Percentiles rank a stretch among this genome's conserved stretches.
phyloP scores from a whole-genome alignment of 2,329 filamentous ascomycete species.

The Polytolypa hystricis region DNA sequence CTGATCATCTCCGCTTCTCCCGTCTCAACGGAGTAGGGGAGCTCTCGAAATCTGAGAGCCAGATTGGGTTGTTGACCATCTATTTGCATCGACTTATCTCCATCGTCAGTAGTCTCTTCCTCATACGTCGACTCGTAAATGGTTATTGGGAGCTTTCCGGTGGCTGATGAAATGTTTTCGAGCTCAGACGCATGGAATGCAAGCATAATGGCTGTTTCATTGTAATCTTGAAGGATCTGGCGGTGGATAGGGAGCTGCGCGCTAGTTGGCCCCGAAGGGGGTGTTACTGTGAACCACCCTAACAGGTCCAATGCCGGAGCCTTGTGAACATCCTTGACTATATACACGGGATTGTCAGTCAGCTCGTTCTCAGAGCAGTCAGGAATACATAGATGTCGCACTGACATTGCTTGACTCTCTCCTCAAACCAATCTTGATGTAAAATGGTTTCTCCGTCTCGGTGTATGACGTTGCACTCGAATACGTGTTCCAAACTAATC shows the following conservation, averaged over 20 bases:
- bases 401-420: conserved; percentile 76
- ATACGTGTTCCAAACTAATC: conserved; percentile 86
- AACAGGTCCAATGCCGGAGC: conserved; percentile 72
- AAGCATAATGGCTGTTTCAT: conserved; percentile 78
- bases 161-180: conserved; percentile 43
- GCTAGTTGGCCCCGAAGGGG: conserved; percentile 57
- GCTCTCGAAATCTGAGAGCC: conserved; percentile 65
- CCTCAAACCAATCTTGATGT: conserved; percentile 60
- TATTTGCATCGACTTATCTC: conserved; percentile 57
- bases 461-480: conserved; percentile 55
- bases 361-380: background rate
- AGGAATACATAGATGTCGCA: conserved; percentile 10
- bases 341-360: conserved; percentile 6
- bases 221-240: conserved; percentile 62
- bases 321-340: conserved; percentile 84
- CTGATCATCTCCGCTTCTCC: conserved; percentile 97
- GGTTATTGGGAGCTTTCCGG: conserved; percentile 75
- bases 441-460: conserved; percentile 50
- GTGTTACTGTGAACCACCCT: conserved; percentile 79
- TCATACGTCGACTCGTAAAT: conserved; percentile 82
- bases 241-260: conserved; percentile 62
- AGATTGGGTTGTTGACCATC: conserved; percentile 50
- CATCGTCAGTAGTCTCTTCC: conserved; percentile 49
- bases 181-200: conserved; percentile 65
- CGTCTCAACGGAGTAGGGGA: conserved; percentile 82